Evolutionary conservation across 176 grass and related monocot genomes (phyloP), one percentile per base, ranked within the genome.

Genomic region (Triticum turgidum): DNA sequence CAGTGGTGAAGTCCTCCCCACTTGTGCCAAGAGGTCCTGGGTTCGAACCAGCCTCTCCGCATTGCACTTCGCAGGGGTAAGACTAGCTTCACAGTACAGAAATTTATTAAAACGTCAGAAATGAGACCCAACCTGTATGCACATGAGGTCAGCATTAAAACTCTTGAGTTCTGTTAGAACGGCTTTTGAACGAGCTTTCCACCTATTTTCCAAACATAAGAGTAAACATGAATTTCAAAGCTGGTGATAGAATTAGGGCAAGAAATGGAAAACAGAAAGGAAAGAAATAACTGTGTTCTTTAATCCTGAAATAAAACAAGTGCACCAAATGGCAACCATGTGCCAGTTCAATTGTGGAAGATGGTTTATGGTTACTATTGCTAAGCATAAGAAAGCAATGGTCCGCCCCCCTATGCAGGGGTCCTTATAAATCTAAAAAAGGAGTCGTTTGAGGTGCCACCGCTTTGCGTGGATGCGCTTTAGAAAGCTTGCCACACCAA

Each of bases 141-240:
- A 98, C 72, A 98, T 86, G 79, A 98, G 76, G 72, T 98, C 96
- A 68, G 96, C 93, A 51, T 84, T 49, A 13, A 98, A 92, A 75
- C 93, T 92, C 88, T 94, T 91, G 22, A 98, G 85, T 71, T 92
- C 86, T 71, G 79, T 76, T 84, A 98, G 76, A 84, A 98, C 72
- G 41, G 91, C 88, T 81, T 94, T 91, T 63, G 96, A 98, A 79
- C 96, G 96, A 86, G 88, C 73, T 88, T 95, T 98, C 96, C 96
- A 96, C 87, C 96, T 98, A 78, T 74, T 81, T 81, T 9, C 7
- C 52, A 83, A 85, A 88, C 65, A 81, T 52, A 41, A 79, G 77
- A 76, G 52, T 51, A 84, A 75, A 78, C 22, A 79, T 82, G 66
- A 37, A 85, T 72, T 69, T 34, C 35, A 20, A 21, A 20, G 25